Evolutionary conservation across 1,284 basidiomycete genomes (phyloP), one percentile per base, ranked within the genome.

Genomic region (Sanguinoderma infundibulare): DNA sequence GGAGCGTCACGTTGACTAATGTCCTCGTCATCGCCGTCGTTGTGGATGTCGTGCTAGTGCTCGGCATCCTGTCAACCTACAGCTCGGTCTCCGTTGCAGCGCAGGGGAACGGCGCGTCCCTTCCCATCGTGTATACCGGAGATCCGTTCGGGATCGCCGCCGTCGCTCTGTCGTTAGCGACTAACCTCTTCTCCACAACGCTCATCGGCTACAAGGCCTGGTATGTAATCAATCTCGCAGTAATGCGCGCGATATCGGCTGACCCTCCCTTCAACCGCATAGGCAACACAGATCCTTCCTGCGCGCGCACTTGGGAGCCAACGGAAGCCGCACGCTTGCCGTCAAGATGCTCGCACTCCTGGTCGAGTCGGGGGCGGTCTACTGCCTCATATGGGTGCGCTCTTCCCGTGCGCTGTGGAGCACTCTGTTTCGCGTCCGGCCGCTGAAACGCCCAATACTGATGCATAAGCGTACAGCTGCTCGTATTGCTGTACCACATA

Each of bases 191-290:
- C n/a, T 51, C 57, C 5, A 53, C 57, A 6, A 44, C 52, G 35
- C 57, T 59, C 42, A 53, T 59, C 26, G 52, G 42, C 51, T 44
- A n/a, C 3, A 59, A 59, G 22, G 51, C 57, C 22, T 59, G 57
- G 57, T 59, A 35, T 17, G 42, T 26, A 12, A 15, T 46, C 7
- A n/a, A 6, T 12, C 12, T 5, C 22, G 10, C 26, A 20, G 6
- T 9, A 9, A 22, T 22, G 39, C 39, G 15, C 8, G n/a, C n/a
- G n/a, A 24, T 10, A 46, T 12, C 6, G 3, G 0, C 10, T 15
- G 15, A 15, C 5, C 12, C 1, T 12, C 24, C 40, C n/a, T 3
- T 24, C 42, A 15, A 17, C 22, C 26, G 12, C 17, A 17, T 36
- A 57, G 55, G 55, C 30, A 57, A n/a, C 55, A 57, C 28, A 28